These are phyloP conservation scores for Syzygium aromaticum DNA, from an alignment of 345 rosid genomes.

Conservation along the genomic window DNA sequence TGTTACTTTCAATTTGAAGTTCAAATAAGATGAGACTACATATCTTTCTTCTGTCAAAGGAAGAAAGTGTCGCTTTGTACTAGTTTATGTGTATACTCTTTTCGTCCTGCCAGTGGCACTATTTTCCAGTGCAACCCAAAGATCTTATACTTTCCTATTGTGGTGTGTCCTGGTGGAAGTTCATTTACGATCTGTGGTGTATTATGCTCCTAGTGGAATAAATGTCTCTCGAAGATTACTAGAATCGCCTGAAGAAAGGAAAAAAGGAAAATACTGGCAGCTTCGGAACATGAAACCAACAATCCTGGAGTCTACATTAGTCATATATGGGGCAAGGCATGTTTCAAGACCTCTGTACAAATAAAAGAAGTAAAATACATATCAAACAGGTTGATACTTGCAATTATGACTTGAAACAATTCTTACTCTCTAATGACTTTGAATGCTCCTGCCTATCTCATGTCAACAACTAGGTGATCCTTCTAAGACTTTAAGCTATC, in stretches of 20 bases:
- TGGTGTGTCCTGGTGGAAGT: not conserved
- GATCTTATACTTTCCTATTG: not conserved
- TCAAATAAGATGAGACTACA: not conserved
- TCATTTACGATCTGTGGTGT: not conserved
- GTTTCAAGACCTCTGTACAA: not conserved
- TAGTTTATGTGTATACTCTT: not conserved
- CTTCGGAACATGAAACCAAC: not conserved
- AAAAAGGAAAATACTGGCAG: not conserved
- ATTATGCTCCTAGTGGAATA: not conserved
- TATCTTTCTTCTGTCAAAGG: not conserved
- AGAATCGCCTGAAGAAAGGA: not conserved
- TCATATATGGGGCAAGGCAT: not conserved
- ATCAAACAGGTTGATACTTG: not conserved
- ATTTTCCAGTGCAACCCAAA: not conserved
- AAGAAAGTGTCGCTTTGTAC: not conserved
- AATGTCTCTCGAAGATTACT: not conserved
- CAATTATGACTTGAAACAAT: not conserved
- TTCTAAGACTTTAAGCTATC: not conserved
- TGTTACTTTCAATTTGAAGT: not conserved
- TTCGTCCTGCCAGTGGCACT: not conserved
- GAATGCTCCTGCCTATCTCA: not conserved
- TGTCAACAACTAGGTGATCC: not conserved
- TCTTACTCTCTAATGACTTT: not conserved
- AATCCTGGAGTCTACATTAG: not conserved
- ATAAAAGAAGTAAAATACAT: not conserved